Evolutionary conservation across 345 rosid genomes (phyloP), one percentile per base, ranked within the genome.

Genomic region (Mallotus nudiflorus): DNA sequence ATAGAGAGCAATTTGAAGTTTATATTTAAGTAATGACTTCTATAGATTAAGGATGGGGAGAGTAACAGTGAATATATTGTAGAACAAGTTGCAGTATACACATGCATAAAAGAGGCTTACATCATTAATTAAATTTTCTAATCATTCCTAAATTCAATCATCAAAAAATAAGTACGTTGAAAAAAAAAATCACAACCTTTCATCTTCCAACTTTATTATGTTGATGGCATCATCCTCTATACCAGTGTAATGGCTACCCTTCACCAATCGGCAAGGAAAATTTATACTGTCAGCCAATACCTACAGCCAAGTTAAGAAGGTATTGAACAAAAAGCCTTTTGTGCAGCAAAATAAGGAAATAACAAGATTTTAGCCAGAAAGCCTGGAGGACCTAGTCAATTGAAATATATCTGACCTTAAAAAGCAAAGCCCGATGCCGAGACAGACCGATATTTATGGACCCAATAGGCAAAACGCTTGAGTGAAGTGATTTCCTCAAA

Each of bases 201-300:
- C 98, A 78, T 92, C 88, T 52, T 85, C 93, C 71, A 88, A 79
- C 82, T 91, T 91, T 82, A 96, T 89, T 54, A 87, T 87, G 83
- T 96, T 91, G 72, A 96, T 92, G 67, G 96, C 99, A 86, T 91
- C 99, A 74, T 96, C 98, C 85, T 96, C 99, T 12, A 85, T 84
- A 15, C 99, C 99, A 62, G 99, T 96, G 87, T 92, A 96, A 80
- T 91, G 96, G 81, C 98, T 91, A 63, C 99, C 99, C 79, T 92
- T 96, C 65, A 96, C 96, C 85, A 96, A 83, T 78, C 97, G 86
- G 85, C 99, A 96, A 58, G 97, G 89, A 71, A 96, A 83, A 52
- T 69, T 82, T 51, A 88, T 80, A 81, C 75, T 82, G 81, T 92
- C 99, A 68, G 98, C 96, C 87, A 96, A 76, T 65, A 92, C 98